These are phyloP conservation scores for Aspergillus cavernicola DNA, from an alignment of 495 filamentous ascomycete genomes.

Conservation along the genomic window DNA sequence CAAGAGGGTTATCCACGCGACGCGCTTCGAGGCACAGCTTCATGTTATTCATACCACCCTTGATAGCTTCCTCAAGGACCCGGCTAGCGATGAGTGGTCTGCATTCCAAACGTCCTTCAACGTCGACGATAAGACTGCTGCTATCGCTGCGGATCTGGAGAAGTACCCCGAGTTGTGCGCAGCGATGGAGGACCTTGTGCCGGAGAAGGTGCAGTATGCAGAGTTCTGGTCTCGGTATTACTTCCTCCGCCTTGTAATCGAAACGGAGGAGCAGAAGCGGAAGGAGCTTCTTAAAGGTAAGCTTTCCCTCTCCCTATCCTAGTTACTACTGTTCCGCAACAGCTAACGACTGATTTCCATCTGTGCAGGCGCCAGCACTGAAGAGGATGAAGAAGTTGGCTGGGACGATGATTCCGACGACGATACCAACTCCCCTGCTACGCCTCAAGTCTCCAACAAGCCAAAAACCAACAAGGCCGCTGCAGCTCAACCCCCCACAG, in stretches of 20 bases:
- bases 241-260: constrained; percentile 88
- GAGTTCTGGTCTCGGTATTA: constrained; percentile 96
- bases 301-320: constrained; percentile 16
- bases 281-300: constrained; percentile 89
- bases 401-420: constrained; percentile 82
- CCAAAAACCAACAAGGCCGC: constrained; percentile 14
- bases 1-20: constrained; percentile 87
- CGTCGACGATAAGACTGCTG: constrained; percentile 78
- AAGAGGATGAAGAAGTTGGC: constrained; percentile 71
- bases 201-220: constrained; percentile 79
- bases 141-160: constrained; percentile 77
- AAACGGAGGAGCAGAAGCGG: constrained; percentile 89
- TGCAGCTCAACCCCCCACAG: constrained; percentile 27
- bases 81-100: constrained; percentile 68
- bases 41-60: constrained; percentile 87
- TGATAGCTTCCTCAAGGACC: constrained; percentile 83
- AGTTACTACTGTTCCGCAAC: too few species aligned
- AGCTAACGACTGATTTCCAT: neutral
- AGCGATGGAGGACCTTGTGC: constrained; percentile 95
- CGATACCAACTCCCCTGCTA: constrained; percentile 51
- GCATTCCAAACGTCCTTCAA: constrained; percentile 74
- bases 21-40: constrained; percentile 90
- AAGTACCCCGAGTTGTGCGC: constrained; percentile 82
- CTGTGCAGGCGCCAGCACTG: constrained; percentile 50
- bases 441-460: constrained; percentile 37